phyloP scores from a whole-genome alignment of 2,329 filamentous ascomycete species.

The Aspergillus sp. region DNA sequence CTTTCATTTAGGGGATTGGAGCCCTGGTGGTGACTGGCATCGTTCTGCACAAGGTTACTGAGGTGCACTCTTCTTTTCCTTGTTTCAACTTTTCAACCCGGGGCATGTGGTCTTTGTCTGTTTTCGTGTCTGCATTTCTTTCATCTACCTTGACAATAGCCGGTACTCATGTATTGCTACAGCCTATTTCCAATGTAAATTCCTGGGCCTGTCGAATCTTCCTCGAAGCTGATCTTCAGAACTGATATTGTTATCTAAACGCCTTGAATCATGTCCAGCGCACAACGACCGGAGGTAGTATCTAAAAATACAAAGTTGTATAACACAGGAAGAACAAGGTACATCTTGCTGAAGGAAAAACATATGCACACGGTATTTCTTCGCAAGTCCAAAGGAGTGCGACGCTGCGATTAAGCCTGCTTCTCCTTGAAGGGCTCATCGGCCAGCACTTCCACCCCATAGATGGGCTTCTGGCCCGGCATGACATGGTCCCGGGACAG shows the following conservation, averaged over 20 bases:
- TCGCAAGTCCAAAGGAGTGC: not conserved
- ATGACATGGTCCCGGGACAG: constrained; percentile 37
- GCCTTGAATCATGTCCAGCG: constrained; percentile 16
- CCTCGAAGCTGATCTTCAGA: constrained; percentile 3
- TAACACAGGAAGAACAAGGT: constrained; percentile 11
- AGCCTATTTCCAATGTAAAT: constrained; percentile 15
- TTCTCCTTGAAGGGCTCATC: constrained; percentile 25
- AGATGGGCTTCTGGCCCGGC: constrained; percentile 25
- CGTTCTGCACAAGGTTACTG: not conserved
- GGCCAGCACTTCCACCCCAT: constrained; percentile 23
- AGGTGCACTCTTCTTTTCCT: not conserved
- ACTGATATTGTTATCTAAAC: constrained; percentile 11
- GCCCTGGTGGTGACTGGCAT: constrained; percentile 1
- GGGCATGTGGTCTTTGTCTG: not conserved
- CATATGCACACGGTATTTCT: not conserved
- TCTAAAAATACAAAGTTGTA: constrained; percentile 25
- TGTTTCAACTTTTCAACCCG: not conserved
- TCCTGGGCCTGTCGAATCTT: not conserved
- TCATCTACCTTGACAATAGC: not conserved
- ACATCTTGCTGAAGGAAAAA: constrained; percentile 21
- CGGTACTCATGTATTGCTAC: constrained; percentile 14
- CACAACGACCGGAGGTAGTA: constrained; percentile 7
- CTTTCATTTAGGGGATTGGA: not conserved
- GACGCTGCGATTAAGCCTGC: constrained; percentile 10
- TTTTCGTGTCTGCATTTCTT: not conserved